These are phyloP conservation scores for Trichoderma sp. DNA, from an alignment of 2,329 filamentous ascomycete genomes.

Conservation along the genomic window DNA sequence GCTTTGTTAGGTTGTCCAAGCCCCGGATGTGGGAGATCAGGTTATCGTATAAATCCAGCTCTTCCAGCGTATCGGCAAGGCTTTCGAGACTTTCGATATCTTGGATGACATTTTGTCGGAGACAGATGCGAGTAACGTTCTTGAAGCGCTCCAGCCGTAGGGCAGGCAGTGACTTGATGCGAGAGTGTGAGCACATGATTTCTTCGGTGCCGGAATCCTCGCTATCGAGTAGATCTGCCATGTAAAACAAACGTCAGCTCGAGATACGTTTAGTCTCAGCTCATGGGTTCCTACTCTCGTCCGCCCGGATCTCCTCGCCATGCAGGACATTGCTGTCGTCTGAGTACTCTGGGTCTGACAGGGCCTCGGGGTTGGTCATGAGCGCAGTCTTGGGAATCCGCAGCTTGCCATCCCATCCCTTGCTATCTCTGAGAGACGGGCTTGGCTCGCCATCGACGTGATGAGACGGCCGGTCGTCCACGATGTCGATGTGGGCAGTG, in stretches of 20 bases:
- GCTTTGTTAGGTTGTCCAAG: slow-evolving; percentile 72
- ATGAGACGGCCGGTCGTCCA: slow-evolving; percentile 44
- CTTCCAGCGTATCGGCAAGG: slow-evolving; percentile 68
- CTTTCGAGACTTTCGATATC: slow-evolving; percentile 72
- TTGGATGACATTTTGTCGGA: slow-evolving; percentile 89
- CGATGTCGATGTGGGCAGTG: slow-evolving; percentile 52
- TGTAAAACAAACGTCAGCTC: not conserved
- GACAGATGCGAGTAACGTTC: slow-evolving; percentile 74
- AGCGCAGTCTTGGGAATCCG: slow-evolving; percentile 64
- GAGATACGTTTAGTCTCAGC: too few species aligned
- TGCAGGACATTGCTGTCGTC: slow-evolving; percentile 67
- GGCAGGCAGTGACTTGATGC: slow-evolving; percentile 74
- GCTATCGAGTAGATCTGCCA: slow-evolving; percentile 59
- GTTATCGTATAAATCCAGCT: slow-evolving; percentile 97
- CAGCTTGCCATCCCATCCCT: slow-evolving; percentile 83
- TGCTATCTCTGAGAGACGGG: slow-evolving; percentile 57
- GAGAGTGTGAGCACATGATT: slow-evolving; percentile 87
- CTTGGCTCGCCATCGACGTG: slow-evolving; percentile 46
- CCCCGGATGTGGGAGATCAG: slow-evolving; percentile 84
- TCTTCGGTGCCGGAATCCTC: slow-evolving; percentile 67
- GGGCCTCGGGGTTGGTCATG: slow-evolving; percentile 75
- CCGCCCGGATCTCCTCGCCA: slow-evolving; percentile 75
- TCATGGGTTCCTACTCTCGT: slow-evolving; percentile 63
- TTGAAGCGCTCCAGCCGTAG: slow-evolving; percentile 83
- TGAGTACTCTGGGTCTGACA: slow-evolving; percentile 84